A percentile compares a stretch with the other conserved stretches of the same genome.
phyloP scores from a whole-genome alignment of 257 asterid species.

The Apocynum venetum region DNA sequence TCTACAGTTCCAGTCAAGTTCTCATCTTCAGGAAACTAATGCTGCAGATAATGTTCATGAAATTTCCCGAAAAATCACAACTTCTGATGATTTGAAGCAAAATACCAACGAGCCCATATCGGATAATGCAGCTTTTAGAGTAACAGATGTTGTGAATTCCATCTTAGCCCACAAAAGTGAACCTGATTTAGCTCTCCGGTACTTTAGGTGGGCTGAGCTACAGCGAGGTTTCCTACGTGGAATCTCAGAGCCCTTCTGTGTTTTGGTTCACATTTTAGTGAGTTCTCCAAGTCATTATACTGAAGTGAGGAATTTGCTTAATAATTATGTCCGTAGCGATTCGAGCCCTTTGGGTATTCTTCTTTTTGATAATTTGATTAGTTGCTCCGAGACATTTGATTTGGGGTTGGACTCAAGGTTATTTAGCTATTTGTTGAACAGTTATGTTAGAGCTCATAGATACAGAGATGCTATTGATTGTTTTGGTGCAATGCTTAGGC shows the following conservation, averaged over 20 bases:
- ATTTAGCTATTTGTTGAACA: conserved; percentile 49
- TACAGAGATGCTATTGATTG: conserved; percentile 60
- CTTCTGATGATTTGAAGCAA: conserved; percentile 1
- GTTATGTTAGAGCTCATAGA: conserved; percentile 47
- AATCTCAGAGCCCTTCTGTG: conserved; percentile 49
- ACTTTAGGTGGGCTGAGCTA: conserved; percentile 39
- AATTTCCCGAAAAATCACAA: conserved; percentile 19
- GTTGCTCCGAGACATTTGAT: conserved; percentile 39
- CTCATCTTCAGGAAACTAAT: neutral
- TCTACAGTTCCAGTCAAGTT: neutral
- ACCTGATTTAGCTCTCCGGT: conserved; percentile 54
- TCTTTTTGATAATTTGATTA: conserved; percentile 41
- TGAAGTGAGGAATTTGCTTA: conserved; percentile 38
- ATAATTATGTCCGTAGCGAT: conserved; percentile 34
- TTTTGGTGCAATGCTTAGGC: conserved; percentile 40
- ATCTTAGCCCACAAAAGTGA: conserved; percentile 47
- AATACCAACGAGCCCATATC: conserved; percentile 17
- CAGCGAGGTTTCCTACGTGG: conserved; percentile 41
- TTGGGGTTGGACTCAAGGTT: conserved; percentile 39
- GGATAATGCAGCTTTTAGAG: conserved; percentile 16
- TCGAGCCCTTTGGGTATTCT: conserved; percentile 38
- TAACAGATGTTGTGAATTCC: conserved; percentile 31
- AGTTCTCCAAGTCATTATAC: conserved; percentile 36
- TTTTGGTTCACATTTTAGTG: conserved; percentile 67
- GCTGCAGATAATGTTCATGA: conserved; percentile 6